Evolutionary conservation across 495 filamentous ascomycete genomes (phyloP).

Genomic region (Xylaria cubensis): DNA sequence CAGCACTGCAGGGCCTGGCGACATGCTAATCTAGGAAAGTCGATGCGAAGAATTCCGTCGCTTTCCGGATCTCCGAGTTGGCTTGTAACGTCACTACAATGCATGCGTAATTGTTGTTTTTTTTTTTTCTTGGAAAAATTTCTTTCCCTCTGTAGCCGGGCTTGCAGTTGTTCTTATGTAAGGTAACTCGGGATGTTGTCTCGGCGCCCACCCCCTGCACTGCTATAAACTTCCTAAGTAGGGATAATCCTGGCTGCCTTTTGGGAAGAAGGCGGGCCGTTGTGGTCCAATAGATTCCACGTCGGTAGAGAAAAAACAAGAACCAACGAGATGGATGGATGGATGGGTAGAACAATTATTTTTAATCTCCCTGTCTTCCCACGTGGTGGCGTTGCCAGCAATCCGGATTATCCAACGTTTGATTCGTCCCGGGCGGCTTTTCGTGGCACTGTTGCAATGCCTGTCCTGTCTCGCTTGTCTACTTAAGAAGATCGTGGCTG

Average conservation of each 20-base stretch:
- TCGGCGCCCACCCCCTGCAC: conserved; percentile 18
- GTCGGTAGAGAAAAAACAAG: background rate
- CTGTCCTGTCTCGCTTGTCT: background rate
- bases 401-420: background rate
- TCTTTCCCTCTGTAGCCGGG: background rate
- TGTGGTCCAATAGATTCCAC: background rate
- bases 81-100: background rate
- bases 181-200: background rate
- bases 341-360: background rate
- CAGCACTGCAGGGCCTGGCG: background rate
- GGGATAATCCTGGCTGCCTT: background rate
- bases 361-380: conserved; percentile 10
- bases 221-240: background rate
- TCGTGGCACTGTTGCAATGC: conserved; percentile 3
- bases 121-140: background rate
- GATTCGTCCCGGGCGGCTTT: background rate
- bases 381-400: conserved; percentile 26
- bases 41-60: background rate
- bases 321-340: background rate
- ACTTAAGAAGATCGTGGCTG: conserved; percentile 11
- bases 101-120: background rate
- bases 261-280: background rate
- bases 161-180: background rate
- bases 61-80: background rate
- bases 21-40: background rate